Evolutionary conservation across 257 asterid species (phyloP).

Genomic region (Datura wrightii): DNA sequence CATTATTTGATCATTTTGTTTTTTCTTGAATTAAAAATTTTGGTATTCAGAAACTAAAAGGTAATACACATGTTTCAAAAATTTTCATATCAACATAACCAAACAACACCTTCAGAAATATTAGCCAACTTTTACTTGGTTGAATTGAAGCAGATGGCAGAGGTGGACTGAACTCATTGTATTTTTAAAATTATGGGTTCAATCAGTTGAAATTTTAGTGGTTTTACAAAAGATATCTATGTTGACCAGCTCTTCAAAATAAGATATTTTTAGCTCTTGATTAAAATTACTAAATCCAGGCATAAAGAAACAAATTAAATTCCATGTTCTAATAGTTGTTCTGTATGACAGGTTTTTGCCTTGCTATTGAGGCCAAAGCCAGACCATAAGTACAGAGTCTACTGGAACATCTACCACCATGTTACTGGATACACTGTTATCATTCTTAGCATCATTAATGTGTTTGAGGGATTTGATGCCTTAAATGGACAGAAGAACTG

Average conservation of each 20-base stretch:
- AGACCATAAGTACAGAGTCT: slow-evolving; percentile 40
- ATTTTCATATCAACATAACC: not conserved
- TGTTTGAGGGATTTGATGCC: slow-evolving; percentile 40
- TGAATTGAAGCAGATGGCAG: not conserved
- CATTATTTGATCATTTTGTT: not conserved
- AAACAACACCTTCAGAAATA: not conserved
- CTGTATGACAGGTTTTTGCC: slow-evolving; percentile 33
- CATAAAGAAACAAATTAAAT: not conserved
- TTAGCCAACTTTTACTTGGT: not conserved
- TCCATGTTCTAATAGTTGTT: not conserved
- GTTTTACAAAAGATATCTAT: not conserved
- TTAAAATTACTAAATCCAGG: not conserved
- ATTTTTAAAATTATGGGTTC: not conserved
- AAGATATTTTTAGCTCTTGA: not conserved
- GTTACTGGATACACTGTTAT: slow-evolving; percentile 35
- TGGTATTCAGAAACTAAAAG: not conserved
- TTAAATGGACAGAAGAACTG: slow-evolving; percentile 31
- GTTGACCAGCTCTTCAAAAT: not conserved
- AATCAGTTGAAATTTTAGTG: not conserved
- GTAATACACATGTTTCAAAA: not conserved
- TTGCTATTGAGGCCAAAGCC: slow-evolving; percentile 39
- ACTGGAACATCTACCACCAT: slow-evolving; percentile 41
- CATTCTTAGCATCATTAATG: slow-evolving; percentile 40
- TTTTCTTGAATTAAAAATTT: not conserved
- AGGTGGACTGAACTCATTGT: not conserved